phyloP scores from a whole-genome alignment of 371 early-diverging fungal species.

The Apophysomyces variabilis region DNA sequence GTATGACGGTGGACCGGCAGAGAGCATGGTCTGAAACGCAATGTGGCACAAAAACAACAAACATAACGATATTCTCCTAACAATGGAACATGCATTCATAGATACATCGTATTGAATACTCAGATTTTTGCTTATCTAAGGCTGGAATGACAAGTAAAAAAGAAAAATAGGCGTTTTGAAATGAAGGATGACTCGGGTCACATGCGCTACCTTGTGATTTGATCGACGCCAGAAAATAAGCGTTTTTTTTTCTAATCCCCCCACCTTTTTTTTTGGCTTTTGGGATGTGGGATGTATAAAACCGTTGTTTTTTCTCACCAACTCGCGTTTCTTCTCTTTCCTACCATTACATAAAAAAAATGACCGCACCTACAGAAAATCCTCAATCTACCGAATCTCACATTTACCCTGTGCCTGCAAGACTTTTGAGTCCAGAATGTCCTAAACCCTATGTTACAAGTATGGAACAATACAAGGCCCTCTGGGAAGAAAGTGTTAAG shows the following conservation, averaged over 20 bases:
- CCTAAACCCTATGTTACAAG: conserved; percentile 70
- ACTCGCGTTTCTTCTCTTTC: conserved; percentile 3
- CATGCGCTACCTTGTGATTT: conserved; percentile 8
- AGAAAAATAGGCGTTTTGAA: background rate
- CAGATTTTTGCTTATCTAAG: background rate
- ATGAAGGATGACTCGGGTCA: background rate
- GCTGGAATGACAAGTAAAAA: background rate
- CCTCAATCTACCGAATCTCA: conserved; percentile 18
- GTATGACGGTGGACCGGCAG: background rate
- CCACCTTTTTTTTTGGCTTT: background rate
- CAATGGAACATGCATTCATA: background rate
- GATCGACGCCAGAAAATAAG: conserved; percentile 8
- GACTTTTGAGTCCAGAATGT: conserved; percentile 40
- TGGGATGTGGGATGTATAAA: background rate
- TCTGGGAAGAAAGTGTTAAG: conserved; percentile 73
- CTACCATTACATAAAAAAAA: background rate
- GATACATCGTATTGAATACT: background rate
- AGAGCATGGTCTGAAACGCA: conserved; percentile 4
- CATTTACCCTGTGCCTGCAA: conserved; percentile 49
- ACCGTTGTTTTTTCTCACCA: background rate
- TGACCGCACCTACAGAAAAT: conserved; percentile 15
- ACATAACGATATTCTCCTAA: background rate
- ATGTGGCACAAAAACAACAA: conserved; percentile 1
- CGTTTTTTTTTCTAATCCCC: conserved; percentile 4
- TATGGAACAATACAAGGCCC: conserved; percentile 70